Conservation (phyloP, 768 basidiomycete genomes). For the Phylloporus arenicola region DNA sequence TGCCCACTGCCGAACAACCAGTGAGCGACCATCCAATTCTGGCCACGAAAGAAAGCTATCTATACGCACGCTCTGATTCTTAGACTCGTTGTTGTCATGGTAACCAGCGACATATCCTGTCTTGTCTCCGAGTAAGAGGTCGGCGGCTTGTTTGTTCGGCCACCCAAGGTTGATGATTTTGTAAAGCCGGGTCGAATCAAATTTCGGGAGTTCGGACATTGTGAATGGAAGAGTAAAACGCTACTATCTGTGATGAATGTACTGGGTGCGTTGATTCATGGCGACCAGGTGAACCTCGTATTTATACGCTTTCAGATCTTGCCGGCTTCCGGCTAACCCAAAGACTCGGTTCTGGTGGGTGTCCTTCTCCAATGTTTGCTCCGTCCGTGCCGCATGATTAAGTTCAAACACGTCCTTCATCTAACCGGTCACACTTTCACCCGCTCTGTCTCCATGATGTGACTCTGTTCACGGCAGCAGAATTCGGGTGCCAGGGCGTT, state of each 20-base stretch:
- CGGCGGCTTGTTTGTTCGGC: neutral
- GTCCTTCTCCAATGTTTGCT: too few species aligned
- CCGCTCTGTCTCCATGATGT: too few species aligned
- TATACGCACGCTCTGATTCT: neutral
- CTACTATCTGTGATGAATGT: neutral
- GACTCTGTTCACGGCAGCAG: too few species aligned
- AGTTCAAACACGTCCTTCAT: too few species aligned
- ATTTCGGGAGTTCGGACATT: neutral
- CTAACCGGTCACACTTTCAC: too few species aligned
- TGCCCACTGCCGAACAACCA: neutral
- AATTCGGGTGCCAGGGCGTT: too few species aligned
- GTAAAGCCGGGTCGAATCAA: neutral
- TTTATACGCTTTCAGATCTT: neutral
- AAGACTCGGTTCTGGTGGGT: too few species aligned
- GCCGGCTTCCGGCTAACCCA: neutral
- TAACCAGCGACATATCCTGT: neutral
- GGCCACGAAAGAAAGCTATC: neutral
- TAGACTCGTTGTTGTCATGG: neutral
- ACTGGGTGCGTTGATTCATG: neutral
- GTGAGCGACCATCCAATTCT: neutral
- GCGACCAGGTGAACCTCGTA: too few species aligned
- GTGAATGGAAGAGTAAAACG: neutral
- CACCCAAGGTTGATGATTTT: neutral
- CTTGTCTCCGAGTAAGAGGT: neutral
- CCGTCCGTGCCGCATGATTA: too few species aligned